phyloP scores from a whole-genome alignment of 805 yeast genomes.

The Saccharomyces eubayanus region DNA sequence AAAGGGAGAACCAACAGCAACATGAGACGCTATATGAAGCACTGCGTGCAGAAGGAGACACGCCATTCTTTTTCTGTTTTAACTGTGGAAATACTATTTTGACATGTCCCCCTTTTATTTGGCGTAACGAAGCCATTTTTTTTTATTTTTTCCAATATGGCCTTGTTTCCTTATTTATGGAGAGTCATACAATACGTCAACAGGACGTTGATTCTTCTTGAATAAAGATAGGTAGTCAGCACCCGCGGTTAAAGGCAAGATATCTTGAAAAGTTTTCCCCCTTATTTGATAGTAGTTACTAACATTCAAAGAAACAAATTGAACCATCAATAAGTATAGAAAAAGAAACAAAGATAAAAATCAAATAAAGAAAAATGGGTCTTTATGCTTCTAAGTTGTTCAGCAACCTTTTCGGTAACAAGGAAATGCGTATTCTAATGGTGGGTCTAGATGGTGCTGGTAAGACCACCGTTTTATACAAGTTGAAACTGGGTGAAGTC shows the following conservation, averaged over 20 bases:
- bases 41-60: background rate
- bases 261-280: background rate
- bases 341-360: conserved; percentile 3
- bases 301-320: background rate
- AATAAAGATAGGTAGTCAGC: background rate
- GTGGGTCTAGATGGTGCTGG: conserved; percentile 98
- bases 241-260: background rate
- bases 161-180: background rate
- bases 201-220: background rate
- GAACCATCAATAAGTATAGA: background rate
- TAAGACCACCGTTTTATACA: conserved; percentile 92
- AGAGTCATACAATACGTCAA: background rate
- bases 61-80: background rate
- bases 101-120: background rate
- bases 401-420: conserved; percentile 92
- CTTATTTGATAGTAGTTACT: background rate
- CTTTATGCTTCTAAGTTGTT: conserved; percentile 88
- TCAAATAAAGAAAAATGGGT: conserved; percentile 58
- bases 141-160: background rate
- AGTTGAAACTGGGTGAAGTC: conserved; percentile 90
- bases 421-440: conserved; percentile 97
- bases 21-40: background rate
- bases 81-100: background rate
- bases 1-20: background rate
- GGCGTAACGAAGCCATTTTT: background rate